Evolutionary conservation across 768 basidiomycete species (phyloP), one percentile per base, ranked within the genome.

Genomic region (Rhodotorula babjevae): DNA sequence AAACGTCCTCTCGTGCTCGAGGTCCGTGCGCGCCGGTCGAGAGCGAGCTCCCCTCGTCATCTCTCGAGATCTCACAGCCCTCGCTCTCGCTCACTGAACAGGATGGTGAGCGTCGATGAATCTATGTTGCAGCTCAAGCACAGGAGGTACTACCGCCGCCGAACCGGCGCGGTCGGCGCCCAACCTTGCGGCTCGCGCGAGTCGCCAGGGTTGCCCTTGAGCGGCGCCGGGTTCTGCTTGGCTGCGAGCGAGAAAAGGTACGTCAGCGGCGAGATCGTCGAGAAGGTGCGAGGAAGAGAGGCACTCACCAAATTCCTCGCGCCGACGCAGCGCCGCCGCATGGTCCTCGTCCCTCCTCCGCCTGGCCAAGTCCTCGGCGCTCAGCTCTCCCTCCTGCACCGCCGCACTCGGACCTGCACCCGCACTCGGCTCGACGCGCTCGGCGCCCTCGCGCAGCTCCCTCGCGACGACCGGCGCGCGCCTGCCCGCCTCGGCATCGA

Each of bases 291-390:
- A 1, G 12, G 27, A 63, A 31, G 47, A 42, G 27, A 8, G 40
- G 18, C 33, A 58, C 65, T 55, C 21, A 67, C 71, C 71, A 21
- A 72, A 67, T 25, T 72, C 71, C 40, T 59, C 71, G 31, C 71
- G 46, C 23, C 71, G 56, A 47, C 57, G 59, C 31, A 58, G n/a
- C 31, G 71, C 71, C 49, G 36, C 66, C 36, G 44, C 58, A 31
- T 66, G 44, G 4, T 72, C 71, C 40, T 63, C 11, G n/a, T 68
- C 50, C 15, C 44, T n/a, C 31, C 66, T 58, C 40, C 36, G 14
- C 42, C 42, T 23, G 33, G 71, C 71, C 11, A 33, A 0, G 49
- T 64, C 66, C 42, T 63, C 56, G 23, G 49, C 21, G 4, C 18
- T 56, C 52, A 27, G 36, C 1, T 10, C 31, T 33, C n/a, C 23